Base-by-base conservation (phyloP, 2,329 filamentous ascomycete genomes). In the Epichloe brachyelytri region DNA sequence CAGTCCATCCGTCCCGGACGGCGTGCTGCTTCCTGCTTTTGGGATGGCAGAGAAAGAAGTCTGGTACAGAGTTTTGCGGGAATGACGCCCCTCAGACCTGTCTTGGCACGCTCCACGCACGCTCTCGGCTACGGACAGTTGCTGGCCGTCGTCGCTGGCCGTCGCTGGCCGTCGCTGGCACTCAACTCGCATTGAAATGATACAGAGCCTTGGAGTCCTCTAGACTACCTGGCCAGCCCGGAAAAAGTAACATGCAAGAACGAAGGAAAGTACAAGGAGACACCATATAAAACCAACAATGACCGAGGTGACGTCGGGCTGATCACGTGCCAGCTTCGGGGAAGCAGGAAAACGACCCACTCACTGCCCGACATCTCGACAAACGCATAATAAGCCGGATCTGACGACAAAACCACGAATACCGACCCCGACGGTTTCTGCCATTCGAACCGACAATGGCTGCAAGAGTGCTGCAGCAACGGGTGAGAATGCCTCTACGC, bases 401-500 rank as follows among this genome's bases (percentile, higher is more conserved):
- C 51, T 54, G 54, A 56, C 56, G 53, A 57, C 56, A 45, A 52
- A 52, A 53, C 55, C 53, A 51, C 57, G 53, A 61, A 57, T 51
- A 56, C 55, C 59, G 59, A 6, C 56, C 59, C n/a, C 38, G 43
- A 50, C 52, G 53, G 55, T 55, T 26, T 26, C 57, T 59, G 58
- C 68, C 71, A 72, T 76, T 74, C 74, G 71, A 71, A 71, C 17
- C 40, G 30, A 57, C 45, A 47, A 80, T 80, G 77, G 76, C 76
- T 69, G 73, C 77, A 62, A 75, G 76, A 78, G 70, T 79, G 68
- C 69, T 80, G 66, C 68, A 79, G 62, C 74, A 72, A 67, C 72
- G 71, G 73, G 77, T 80, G 63, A 65, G 70, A 44, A 43, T 14
- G 2, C 10, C 14, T 46, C 36, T 19, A n/a, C 3, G 36, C 49